phyloP scores from a whole-genome alignment of 2,329 filamentous ascomycete genomes.

The Sphaceloma murrayae region DNA sequence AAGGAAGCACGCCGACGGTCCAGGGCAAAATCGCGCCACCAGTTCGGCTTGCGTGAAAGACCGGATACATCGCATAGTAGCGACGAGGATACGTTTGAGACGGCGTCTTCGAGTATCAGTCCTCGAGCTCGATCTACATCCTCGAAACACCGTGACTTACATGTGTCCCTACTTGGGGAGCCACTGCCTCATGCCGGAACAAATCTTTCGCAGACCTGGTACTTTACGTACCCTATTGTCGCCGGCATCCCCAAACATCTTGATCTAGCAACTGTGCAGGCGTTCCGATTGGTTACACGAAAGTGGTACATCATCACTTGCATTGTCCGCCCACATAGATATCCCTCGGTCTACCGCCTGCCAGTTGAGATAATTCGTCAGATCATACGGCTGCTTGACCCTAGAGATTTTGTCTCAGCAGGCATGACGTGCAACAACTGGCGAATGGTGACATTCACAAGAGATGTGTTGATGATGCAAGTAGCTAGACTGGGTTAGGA shows the following conservation, averaged over 20 bases:
- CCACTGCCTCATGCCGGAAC: neutral
- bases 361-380: conserved; percentile 43
- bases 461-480: too few relatives aligned
- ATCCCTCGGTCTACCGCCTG: conserved; percentile 29
- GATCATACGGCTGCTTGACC: conserved; percentile 24
- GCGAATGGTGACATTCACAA: neutral
- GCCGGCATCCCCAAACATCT: neutral
- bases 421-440: conserved; percentile 5
- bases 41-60: too few relatives aligned
- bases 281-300: conserved; percentile 29
- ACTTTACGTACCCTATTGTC: neutral
- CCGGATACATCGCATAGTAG: too few relatives aligned
- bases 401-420: neutral
- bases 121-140: too few relatives aligned
- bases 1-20: too few relatives aligned
- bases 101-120: too few relatives aligned
- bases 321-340: conserved; percentile 20
- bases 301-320: conserved; percentile 29
- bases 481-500: too few relatives aligned
- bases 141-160: too few relatives aligned
- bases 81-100: too few relatives aligned
- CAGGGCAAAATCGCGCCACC: too few relatives aligned
- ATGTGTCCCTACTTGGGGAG: too few relatives aligned
- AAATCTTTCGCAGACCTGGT: neutral
- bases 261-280: neutral